Base-by-base conservation (phyloP, 306 rosid genomes). In the Argentina anserina region DNA sequence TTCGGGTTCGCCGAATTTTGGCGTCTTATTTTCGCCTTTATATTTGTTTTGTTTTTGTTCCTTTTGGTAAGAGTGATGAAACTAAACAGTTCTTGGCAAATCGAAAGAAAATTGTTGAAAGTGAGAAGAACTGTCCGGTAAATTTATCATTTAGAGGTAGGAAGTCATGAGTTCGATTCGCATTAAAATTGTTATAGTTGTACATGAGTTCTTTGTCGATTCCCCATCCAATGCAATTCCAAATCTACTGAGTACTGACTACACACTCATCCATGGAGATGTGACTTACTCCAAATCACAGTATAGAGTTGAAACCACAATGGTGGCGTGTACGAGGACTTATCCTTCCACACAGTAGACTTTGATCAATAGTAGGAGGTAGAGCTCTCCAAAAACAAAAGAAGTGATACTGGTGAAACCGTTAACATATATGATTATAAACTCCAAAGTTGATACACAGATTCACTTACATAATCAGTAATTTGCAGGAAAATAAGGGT, bases 391-490 rank as follows among this genome's bases (percentile, higher is more conserved):
- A 56, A 34, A 55, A 55, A 25, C 61, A 55, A 8, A 23, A 10
- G 34, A 26, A 25, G 31, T 23, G 4, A 15, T 4, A 26, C 5
- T 26, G 63, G 36, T 25, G 20, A 46, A 69, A 25, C 53, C 15
- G 55, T 47, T 69, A 69, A 33, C 62, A 49, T 33, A 33, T 33
- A 21, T 29, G 52, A 69, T 29, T 17, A 69, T 53, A 63, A 5
- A 63, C 23, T 63, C 36, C 75, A 71, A 17, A 40, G 45, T 56
- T 7, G 31, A 65, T 40, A 41, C 40, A 49, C 73, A n/a, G 7
- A 21, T 26, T 71, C 75, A 58, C 46, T 28, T 37, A 18, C 70
- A 65, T 65, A 65, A 17, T 53, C 37, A 75, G 66, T n/a, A 26
- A 41, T 40, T 46, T 42, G 65, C 34, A 74, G 18, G 3, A 34